Percentiles rank a stretch among this genome's conserved stretches.
Evolutionary conservation across 306 rosid genomes (phyloP).

Genomic region (Cucumis melo): DNA sequence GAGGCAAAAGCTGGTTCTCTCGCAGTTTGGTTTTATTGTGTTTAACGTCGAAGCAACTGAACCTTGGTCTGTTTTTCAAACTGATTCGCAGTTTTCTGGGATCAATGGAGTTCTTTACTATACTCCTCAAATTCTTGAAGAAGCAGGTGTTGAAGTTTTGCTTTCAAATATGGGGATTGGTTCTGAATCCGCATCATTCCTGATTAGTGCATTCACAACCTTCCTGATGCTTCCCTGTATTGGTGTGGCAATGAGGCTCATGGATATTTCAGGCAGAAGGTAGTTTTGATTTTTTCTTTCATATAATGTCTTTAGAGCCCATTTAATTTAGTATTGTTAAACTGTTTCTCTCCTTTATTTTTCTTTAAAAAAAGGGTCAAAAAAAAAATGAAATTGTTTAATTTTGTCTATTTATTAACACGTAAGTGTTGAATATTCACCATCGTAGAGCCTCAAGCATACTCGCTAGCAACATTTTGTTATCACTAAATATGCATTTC

Average conservation of each 20-base stretch:
- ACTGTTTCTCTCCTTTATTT: no score
- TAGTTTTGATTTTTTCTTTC: not conserved
- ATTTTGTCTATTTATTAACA: not conserved
- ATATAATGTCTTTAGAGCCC: not conserved
- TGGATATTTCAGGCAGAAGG: slow-evolving; percentile 78
- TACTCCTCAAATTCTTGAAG: slow-evolving; percentile 80
- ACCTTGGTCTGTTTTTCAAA: not conserved
- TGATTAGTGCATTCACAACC: slow-evolving; percentile 67
- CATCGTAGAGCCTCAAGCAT: not conserved
- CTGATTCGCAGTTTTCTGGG: slow-evolving; percentile 51
- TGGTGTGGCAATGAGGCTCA: slow-evolving; percentile 52
- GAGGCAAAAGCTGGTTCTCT: not conserved
- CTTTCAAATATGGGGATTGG: slow-evolving; percentile 47
- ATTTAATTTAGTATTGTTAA: not conserved
- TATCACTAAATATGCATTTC: not conserved
- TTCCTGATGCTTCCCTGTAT: slow-evolving; percentile 78
- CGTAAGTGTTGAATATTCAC: not conserved
- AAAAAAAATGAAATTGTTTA: no score
- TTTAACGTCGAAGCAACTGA: not conserved
- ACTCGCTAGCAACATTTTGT: not conserved
- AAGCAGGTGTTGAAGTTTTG: slow-evolving; percentile 70
- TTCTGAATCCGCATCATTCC: slow-evolving; percentile 53
- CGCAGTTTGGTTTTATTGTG: not conserved
- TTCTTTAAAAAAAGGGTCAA: not conserved
- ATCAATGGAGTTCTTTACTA: slow-evolving; percentile 80